phyloP scores from a whole-genome alignment of 2,329 filamentous ascomycete species.

The Dactylellina haptotyla region DNA sequence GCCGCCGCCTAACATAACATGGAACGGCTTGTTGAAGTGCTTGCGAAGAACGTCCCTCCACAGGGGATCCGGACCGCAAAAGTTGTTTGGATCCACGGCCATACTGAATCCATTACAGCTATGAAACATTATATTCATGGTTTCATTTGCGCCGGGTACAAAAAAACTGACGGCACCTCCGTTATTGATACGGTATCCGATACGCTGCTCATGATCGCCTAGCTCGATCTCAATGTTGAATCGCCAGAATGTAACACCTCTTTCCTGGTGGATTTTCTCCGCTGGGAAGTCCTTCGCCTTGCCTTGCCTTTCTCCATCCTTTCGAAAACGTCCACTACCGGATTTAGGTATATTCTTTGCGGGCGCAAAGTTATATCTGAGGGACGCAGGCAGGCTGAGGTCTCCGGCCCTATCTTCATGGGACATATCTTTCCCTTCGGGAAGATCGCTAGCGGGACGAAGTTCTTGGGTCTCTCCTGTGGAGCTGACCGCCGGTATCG shows the following conservation, averaged over 20 bases:
- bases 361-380: constrained; percentile 38
- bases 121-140: constrained; percentile 99
- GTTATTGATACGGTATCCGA: constrained; percentile 94
- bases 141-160: constrained; percentile 83
- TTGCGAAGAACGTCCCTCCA: constrained; percentile 94
- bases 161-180: constrained; percentile 91
- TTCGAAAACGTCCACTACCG: constrained; percentile 57
- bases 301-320: constrained; percentile 82
- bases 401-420: constrained; percentile 24
- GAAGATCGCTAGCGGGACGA: constrained; percentile 58
- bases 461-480: constrained; percentile 24
- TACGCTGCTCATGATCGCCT: constrained; percentile 76
- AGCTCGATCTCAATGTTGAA: constrained; percentile 96
- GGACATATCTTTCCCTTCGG: constrained; percentile 62
- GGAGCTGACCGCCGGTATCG: constrained; percentile 21
- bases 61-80: constrained; percentile 92
- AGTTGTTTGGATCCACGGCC: constrained; percentile 77
- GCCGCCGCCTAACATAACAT: constrained; percentile 97
- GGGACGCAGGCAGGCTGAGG: constrained; percentile 26
- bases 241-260: constrained; percentile 93
- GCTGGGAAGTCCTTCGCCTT: constrained; percentile 86
- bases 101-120: constrained; percentile 96
- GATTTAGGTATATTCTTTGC: constrained; percentile 35
- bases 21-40: constrained; percentile 91
- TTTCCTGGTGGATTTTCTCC: constrained; percentile 82